phyloP scores from a whole-genome alignment of 2,329 filamentous ascomycete genomes.

The Zasmidium cellare region DNA sequence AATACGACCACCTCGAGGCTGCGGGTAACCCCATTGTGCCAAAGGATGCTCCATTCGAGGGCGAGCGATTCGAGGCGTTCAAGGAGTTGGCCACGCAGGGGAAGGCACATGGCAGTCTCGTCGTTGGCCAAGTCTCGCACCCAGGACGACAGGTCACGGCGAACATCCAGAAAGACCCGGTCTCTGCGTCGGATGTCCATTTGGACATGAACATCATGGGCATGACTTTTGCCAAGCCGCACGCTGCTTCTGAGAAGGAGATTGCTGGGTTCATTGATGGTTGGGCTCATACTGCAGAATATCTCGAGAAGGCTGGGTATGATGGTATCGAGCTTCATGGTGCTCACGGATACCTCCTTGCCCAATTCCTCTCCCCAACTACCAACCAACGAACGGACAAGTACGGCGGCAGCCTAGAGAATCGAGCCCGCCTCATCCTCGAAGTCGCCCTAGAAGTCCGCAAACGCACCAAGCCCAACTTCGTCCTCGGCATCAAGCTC shows the following conservation, averaged over 20 bases:
- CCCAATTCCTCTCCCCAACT: slow-evolving; percentile 44
- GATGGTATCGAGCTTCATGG: slow-evolving; percentile 52
- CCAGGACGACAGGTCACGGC: slow-evolving; percentile 58
- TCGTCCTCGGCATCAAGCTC: slow-evolving; percentile 59
- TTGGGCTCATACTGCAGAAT: slow-evolving; percentile 64
- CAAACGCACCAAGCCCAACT: slow-evolving; percentile 38
- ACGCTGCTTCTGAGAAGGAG: slow-evolving; percentile 55
- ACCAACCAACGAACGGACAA: slow-evolving; percentile 46
- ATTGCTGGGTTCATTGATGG: slow-evolving; percentile 59
- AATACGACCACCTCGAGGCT: slow-evolving; percentile 59
- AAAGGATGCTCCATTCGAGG: slow-evolving; percentile 50
- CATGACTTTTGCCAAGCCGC: slow-evolving; percentile 55
- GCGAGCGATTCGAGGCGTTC: slow-evolving; percentile 62
- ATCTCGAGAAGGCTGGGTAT: slow-evolving; percentile 62
- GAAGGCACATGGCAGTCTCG: slow-evolving; percentile 59
- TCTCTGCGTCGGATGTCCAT: slow-evolving; percentile 54
- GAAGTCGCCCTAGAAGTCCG: slow-evolving; percentile 43
- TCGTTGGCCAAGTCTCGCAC: slow-evolving; percentile 64
- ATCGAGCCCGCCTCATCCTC: slow-evolving; percentile 43
- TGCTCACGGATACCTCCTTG: slow-evolving; percentile 47
- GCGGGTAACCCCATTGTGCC: slow-evolving; percentile 62
- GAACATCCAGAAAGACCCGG: slow-evolving; percentile 50
- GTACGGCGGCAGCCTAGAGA: slow-evolving; percentile 45
- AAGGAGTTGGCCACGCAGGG: slow-evolving; percentile 54
- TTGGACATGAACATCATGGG: slow-evolving; percentile 46